Base-by-base conservation (phyloP, 1,139 yeast genomes). In the Pichia sp. region DNA sequence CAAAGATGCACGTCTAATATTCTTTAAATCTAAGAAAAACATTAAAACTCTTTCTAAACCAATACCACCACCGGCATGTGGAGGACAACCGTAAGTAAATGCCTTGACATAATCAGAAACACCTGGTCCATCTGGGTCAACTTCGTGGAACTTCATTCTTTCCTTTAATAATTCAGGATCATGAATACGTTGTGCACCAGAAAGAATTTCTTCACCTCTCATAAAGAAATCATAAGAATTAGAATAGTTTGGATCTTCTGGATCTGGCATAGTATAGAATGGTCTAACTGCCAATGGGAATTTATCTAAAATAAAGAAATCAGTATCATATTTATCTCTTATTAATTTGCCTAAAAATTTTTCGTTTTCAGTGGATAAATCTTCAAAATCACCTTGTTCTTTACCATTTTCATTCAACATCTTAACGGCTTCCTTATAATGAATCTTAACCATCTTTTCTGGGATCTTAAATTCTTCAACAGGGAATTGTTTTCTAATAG, bases 51-150 rank as follows among this genome's bases (percentile, higher is more conserved):
- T 87, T 71, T 92, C 99, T 56, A 92, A 73, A 59, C 99, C 99
- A 65, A 92, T 92, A 69, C 99, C 99, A 71, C 98, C 99, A 66
- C 99, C 99, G 26, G 96, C 99, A 60, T 92, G 99, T 41, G 99
- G 98, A 54, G 96, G 82, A 74, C 97, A 92, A 23, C 97, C 99
- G 64, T 84, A 90, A 40, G 78, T 71, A 73, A 94, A 92, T 23
- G 96, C 95, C 54, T 90, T 90, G 51, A 87, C 83, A 67, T 94
- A 92, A 64, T 94, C 97, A 62, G 76, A 74, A 61, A 90, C 72
- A 53, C 97, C 97, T 30, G 89, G 85, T 52, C 76, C 76, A 46
- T 69, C 69, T 51, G 96, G 87, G 63, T 87, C 87, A 47, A 94
- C 81, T 39, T 78, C 97, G 60, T 85, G 96, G 40, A 73, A 83